phyloP scores from a whole-genome alignment of 1,139 yeast genomes.

The Sugiyamaella xylanicola region DNA sequence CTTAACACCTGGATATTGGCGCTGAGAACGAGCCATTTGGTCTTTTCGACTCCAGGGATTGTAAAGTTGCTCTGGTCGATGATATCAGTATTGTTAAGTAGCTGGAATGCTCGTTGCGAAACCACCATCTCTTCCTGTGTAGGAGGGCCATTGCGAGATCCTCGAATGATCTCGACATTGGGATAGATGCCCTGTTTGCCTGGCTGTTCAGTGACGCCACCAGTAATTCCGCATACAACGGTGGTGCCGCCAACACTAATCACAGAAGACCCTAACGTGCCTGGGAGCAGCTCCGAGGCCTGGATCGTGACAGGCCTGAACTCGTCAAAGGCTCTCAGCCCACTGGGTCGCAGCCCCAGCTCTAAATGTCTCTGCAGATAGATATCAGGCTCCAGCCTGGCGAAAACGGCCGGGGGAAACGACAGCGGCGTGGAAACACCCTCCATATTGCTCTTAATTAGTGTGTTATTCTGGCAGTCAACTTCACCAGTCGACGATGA shows the following conservation, averaged over 20 bases:
- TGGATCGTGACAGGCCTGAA: constrained; percentile 59
- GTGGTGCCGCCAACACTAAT: constrained; percentile 75
- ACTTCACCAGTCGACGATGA: background rate
- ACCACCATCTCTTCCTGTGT: constrained; percentile 87
- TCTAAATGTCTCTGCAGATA: constrained; percentile 82
- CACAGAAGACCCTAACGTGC: constrained; percentile 70
- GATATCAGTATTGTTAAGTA: constrained; percentile 18
- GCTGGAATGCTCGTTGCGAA: constrained; percentile 67
- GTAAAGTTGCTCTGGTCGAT: constrained; percentile 15
- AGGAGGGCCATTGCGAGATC: constrained; percentile 55
- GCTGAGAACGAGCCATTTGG: constrained; percentile 23
- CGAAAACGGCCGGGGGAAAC: constrained; percentile 81
- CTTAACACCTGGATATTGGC: constrained; percentile 80
- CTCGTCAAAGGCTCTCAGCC: constrained; percentile 66
- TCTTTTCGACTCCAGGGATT: constrained; percentile 15
- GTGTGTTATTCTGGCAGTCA: background rate
- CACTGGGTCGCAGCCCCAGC: constrained; percentile 62
- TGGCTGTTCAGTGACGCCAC: constrained; percentile 54
- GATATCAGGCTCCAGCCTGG: constrained; percentile 82
- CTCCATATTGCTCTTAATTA: background rate
- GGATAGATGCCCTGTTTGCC: constrained; percentile 58
- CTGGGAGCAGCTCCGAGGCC: constrained; percentile 36
- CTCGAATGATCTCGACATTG: constrained; percentile 62
- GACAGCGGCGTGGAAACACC: constrained; percentile 42
- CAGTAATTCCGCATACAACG: constrained; percentile 73